These are phyloP conservation scores for Rhodotorula sp. DNA, from an alignment of 1,284 basidiomycete genomes.

Conservation along the genomic window DNA sequence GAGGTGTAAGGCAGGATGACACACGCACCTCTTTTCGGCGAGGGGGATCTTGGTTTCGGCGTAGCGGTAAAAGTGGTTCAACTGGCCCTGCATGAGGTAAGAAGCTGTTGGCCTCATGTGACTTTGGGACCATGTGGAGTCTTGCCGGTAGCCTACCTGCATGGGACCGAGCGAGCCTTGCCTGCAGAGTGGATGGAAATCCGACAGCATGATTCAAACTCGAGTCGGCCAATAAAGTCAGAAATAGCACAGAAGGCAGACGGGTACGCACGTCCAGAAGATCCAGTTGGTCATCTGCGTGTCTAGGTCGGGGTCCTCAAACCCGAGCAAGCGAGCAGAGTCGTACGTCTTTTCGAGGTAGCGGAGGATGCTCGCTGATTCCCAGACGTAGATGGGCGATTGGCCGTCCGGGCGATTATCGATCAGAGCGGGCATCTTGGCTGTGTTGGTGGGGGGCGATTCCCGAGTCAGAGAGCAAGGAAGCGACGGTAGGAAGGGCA, in stretches of 20 bases:
- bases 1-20: neutral
- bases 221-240: no score
- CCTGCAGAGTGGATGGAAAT: no score
- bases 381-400: conserved; percentile 17
- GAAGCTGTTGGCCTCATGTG: neutral
- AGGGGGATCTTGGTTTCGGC: conserved; percentile 36
- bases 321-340: conserved; percentile 5
- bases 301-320: conserved; percentile 26
- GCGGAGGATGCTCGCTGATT: conserved; percentile 22
- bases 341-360: conserved; percentile 32
- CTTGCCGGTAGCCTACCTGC: neutral
- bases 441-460: neutral
- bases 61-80: conserved; percentile 40
- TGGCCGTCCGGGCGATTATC: conserved; percentile 22
- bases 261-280: conserved; percentile 4
- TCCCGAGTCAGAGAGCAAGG: no score
- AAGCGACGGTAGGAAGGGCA: neutral
- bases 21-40: conserved; percentile 25
- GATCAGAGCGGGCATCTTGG: conserved; percentile 34
- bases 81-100: neutral
- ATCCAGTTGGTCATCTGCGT: conserved; percentile 32
- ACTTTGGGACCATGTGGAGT: neutral
- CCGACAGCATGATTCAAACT: no score
- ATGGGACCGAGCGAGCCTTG: conserved; percentile 1
- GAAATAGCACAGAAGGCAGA: no score